Conservation (phyloP, 2,329 filamentous ascomycete species). For the Trichoderma sp. region DNA sequence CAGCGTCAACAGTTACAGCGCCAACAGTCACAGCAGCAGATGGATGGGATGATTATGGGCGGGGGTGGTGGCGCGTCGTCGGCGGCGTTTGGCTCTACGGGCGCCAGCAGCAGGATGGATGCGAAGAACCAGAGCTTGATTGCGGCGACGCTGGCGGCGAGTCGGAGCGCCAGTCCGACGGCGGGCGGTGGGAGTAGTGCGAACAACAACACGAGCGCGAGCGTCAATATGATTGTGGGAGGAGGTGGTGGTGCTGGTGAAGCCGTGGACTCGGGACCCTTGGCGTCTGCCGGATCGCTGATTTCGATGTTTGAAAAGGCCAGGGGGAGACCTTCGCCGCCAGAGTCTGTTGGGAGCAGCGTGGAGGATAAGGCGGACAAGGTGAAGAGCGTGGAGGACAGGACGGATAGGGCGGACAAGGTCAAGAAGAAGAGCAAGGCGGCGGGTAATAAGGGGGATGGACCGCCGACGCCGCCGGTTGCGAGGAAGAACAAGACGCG, state of each 20-base stretch:
- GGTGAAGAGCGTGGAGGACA: not conserved
- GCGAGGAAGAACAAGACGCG: not conserved
- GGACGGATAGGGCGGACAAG: not conserved
- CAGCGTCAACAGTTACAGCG: constrained; percentile 35
- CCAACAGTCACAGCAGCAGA: constrained; percentile 24
- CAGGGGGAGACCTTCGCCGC: constrained; percentile 19
- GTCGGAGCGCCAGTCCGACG: constrained; percentile 43
- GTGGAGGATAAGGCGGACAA: not conserved
- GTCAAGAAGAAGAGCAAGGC: not conserved
- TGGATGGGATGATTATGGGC: constrained; percentile 18
- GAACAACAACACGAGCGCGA: constrained; percentile 20
- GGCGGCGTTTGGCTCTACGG: constrained; percentile 20
- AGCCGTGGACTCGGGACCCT: constrained; percentile 50
- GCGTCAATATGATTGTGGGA: not conserved
- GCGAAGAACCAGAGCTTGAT: constrained; percentile 54
- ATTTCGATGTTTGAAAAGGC: constrained; percentile 67
- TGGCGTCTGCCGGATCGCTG: constrained; percentile 61
- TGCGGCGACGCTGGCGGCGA: constrained; percentile 57
- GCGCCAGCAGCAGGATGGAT: constrained; percentile 28
- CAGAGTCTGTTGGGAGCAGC: constrained; percentile 7
- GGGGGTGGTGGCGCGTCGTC: constrained; percentile 28
- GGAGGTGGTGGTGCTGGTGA: constrained; percentile 22
- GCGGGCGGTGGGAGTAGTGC: constrained; percentile 30
- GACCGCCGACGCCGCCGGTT: not conserved
- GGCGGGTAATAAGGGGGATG: not conserved